phyloP scores from a whole-genome alignment of 768 basidiomycete genomes.

The Gloeopeniophorella convolvens region DNA sequence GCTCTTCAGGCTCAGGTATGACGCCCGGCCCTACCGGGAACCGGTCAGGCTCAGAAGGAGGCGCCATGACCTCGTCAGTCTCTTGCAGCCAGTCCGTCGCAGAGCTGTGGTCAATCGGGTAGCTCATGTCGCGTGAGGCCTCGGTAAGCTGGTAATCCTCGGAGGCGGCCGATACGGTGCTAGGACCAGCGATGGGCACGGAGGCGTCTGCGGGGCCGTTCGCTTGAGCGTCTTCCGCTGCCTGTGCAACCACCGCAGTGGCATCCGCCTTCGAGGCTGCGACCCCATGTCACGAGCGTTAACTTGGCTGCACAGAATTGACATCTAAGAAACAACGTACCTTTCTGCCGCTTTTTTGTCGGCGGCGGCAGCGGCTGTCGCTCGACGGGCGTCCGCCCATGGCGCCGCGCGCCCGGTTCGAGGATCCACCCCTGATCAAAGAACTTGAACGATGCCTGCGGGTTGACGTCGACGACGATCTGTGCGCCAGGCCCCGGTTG shows the following conservation, averaged over 20 bases:
- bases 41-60: background rate
- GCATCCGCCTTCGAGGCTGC: background rate
- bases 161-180: background rate
- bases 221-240: background rate
- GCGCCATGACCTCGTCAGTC: background rate
- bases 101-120: background rate
- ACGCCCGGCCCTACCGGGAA: conserved; percentile 14
- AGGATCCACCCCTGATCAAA: conserved; percentile 90
- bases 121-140: background rate
- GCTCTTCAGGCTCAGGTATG: conserved; percentile 5
- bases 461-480: conserved; percentile 66
- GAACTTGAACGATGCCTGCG: conserved; percentile 64
- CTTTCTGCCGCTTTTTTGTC: conserved; percentile 24
- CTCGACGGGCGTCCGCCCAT: conserved; percentile 45
- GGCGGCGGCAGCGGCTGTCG: conserved; percentile 43
- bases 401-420: conserved; percentile 63
- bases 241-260: background rate
- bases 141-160: conserved; percentile 1
- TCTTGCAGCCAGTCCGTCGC: background rate
- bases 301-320: conserved; percentile 17
- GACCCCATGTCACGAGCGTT: conserved; percentile 7
- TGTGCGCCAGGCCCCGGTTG: conserved; percentile 39
- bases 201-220: background rate
- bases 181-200: background rate
- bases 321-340: conserved; percentile 47